These are phyloP conservation scores for Lomentospora prolificans DNA, from an alignment of 2,329 filamentous ascomycete species.

Conservation along the genomic window DNA sequence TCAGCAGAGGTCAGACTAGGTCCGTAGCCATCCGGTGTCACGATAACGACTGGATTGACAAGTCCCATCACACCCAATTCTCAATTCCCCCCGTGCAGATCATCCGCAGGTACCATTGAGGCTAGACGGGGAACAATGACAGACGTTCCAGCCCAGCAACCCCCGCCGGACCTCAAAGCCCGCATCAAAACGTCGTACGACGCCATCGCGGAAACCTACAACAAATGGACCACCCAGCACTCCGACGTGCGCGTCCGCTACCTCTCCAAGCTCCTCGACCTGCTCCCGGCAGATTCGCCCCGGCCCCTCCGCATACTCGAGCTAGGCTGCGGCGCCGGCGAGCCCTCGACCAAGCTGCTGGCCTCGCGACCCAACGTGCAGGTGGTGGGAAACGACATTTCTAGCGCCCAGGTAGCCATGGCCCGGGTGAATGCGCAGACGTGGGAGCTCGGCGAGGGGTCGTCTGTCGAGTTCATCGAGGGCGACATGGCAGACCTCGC, in stretches of 20 bases:
- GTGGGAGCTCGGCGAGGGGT: conserved; percentile 15
- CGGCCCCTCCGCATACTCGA: conserved; percentile 20
- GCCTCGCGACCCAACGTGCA: conserved; percentile 10
- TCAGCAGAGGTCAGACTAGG: too few species aligned
- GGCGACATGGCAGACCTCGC: conserved; percentile 26
- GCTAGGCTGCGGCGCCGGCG: conserved; percentile 31
- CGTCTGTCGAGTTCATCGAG: conserved; percentile 17
- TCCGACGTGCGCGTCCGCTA: conserved; percentile 22
- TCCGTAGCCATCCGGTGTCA: too few species aligned
- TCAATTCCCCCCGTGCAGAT: too few species aligned
- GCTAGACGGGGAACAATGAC: too few species aligned
- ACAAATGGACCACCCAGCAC: conserved; percentile 26
- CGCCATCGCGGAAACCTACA: conserved; percentile 28
- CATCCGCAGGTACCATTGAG: too few species aligned
- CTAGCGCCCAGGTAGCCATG: conserved; percentile 25
- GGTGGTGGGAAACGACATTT: conserved; percentile 32
- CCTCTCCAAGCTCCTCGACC: conserved; percentile 21
- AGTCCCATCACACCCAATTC: too few species aligned
- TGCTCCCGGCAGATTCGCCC: conserved; percentile 13
- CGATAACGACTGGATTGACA: too few species aligned
- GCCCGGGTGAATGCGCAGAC: conserved; percentile 12
- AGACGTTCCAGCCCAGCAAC: too few species aligned
- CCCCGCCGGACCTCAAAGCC: conserved; percentile 23
- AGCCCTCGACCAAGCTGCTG: conserved; percentile 25
- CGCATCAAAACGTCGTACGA: conserved; percentile 30